Base-by-base conservation (phyloP, 208 protist species). In the Wallacemonas sp. region DNA sequence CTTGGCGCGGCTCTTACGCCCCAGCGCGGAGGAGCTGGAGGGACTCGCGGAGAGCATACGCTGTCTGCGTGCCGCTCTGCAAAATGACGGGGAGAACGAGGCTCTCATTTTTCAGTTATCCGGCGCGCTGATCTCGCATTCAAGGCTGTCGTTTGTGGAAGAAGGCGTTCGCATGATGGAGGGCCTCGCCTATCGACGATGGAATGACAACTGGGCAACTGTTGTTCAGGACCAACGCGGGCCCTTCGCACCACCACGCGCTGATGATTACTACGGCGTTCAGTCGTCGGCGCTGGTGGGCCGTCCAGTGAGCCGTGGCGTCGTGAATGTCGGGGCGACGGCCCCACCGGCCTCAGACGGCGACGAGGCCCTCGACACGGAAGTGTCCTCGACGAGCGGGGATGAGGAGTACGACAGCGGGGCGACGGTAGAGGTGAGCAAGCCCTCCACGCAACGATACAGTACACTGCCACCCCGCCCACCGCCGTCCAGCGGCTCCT, bases 121-220 rank as follows among this genome's bases (percentile, higher is more conserved):
- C 4, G 73, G 71, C 41, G 71, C 83, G 26, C 71, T 89, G 26
- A 80, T 94, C 15, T 87, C 77, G 48, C 89, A 94, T 66, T 73
- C 75, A 6, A 60, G 78, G 26, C 42, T 32, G 30, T 75, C 61
- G 6, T 78, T 76, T 42, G 65, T 94, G 30, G 55, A 81, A 46
- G 83, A 90, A 64, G 89, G 89, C 45, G 54, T 92, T 24, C 65
- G 71, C 36, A 39, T 94, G 41, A 87, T 94, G 81, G 78, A 91
- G 62, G 78, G 68, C 9, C 53, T 94, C 13, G 62, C 87, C 30
- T 82, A 75, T 48, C 58, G 68, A 24, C 65, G 69, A 19, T 89
- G 85, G 85, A 30, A 77, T 13, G 26, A 66, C n/a, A 76, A 65
- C 27, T 89, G 83, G 81, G 42, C 53, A 1, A 39, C 63, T 2